A percentile compares a stretch with the other conserved stretches of the same genome.
These are phyloP conservation scores for Globisporangium ultimum DNA, from an alignment of 352 stramenopile genomes.

Conservation along the genomic window DNA sequence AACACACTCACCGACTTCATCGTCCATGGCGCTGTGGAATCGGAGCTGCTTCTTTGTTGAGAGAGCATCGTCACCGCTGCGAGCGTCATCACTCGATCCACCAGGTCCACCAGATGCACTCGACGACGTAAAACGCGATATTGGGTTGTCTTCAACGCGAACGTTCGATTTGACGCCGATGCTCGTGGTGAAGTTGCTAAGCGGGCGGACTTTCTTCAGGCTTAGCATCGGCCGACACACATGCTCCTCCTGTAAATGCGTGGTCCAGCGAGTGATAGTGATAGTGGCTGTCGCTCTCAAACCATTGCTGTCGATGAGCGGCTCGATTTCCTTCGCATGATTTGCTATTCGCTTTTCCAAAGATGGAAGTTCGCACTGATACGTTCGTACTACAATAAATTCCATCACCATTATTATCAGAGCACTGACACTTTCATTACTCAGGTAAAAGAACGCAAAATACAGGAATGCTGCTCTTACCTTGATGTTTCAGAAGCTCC, in stretches of 20 bases:
- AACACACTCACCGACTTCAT: constrained; percentile 60
- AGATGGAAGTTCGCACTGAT: not conserved
- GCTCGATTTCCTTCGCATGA: not conserved
- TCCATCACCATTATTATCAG: too few species aligned
- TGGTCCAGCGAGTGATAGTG: not conserved
- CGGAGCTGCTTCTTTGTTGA: constrained; percentile 20
- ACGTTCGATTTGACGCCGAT: constrained; percentile 72
- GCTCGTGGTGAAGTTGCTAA: constrained; percentile 56
- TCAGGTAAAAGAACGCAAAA: not conserved
- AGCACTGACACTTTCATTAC: too few species aligned
- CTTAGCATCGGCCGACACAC: not conserved
- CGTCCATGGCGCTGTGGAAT: constrained; percentile 34
- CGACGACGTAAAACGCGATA: constrained; percentile 84
- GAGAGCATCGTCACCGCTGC: constrained; percentile 22
- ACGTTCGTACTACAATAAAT: not conserved
- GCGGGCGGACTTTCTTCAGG: not conserved
- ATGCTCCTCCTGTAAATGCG: not conserved
- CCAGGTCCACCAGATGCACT: constrained; percentile 6
- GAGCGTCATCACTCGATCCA: too few species aligned
- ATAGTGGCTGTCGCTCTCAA: not conserved
- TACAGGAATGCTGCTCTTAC: not conserved
- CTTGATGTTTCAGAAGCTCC: not conserved
- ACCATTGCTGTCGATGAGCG: constrained; percentile 1
- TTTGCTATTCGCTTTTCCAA: not conserved
- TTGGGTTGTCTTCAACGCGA: constrained; percentile 75